A percentile compares a stretch with the other conserved stretches of the same genome.
These are phyloP conservation scores for Hypoxylon fragiforme DNA, from an alignment of 495 filamentous ascomycete species.

Conservation along the genomic window DNA sequence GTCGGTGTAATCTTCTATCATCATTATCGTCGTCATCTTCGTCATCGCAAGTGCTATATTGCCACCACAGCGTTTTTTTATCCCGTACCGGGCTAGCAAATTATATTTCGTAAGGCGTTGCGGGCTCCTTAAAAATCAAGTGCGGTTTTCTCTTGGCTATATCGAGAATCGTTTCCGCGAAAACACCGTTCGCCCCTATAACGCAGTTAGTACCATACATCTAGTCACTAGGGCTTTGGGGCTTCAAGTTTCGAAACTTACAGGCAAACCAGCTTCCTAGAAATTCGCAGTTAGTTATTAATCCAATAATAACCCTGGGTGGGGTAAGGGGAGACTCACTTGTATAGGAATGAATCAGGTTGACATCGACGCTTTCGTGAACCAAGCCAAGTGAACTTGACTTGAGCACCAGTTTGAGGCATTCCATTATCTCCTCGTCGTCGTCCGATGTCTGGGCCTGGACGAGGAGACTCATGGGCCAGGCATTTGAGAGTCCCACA, in stretches of 20 bases:
- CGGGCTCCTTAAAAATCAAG: conserved; percentile 76
- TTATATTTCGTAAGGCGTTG: conserved; percentile 47
- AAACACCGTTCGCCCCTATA: conserved; percentile 85
- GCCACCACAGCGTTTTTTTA: neutral
- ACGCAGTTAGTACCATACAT: conserved; percentile 20
- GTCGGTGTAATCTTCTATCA: neutral
- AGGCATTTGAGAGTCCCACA: conserved; percentile 85
- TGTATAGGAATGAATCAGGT: conserved; percentile 73
- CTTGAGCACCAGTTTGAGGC: conserved; percentile 71
- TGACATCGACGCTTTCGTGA: conserved; percentile 91
- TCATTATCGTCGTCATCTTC: too few relatives aligned
- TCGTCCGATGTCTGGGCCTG: conserved; percentile 90
- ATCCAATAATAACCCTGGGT: too few relatives aligned
- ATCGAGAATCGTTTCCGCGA: conserved; percentile 90
- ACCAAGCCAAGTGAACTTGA: conserved; percentile 77
- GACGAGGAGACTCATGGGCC: conserved; percentile 93
- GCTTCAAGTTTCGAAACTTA: conserved; percentile 24
- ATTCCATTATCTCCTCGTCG: conserved; percentile 76
- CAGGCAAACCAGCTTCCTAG: conserved; percentile 92
- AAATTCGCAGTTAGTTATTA: conserved; percentile 41
- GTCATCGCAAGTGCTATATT: neutral
- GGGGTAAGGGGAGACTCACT: conserved; percentile 61
- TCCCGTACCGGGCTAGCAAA: neutral
- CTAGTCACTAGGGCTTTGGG: neutral
- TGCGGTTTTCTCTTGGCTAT: conserved; percentile 83